Evolutionary conservation across 257 asterid species (phyloP).

Genomic region (Handroanthus guayacan): DNA sequence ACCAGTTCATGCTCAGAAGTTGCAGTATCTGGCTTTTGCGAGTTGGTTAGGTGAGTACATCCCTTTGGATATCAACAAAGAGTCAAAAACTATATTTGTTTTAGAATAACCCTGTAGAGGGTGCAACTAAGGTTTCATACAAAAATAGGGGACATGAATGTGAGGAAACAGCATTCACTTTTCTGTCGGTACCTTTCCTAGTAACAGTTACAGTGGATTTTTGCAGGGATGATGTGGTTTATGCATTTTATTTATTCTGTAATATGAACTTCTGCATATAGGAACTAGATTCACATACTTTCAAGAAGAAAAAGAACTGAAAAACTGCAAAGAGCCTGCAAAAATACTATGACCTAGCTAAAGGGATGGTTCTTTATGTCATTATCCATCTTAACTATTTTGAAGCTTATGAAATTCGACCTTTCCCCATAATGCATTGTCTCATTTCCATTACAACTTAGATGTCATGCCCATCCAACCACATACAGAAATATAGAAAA

Average conservation of each 20-base stretch:
- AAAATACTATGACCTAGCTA: not conserved
- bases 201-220: not conserved
- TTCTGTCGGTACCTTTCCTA: not conserved
- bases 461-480: not conserved
- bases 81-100: not conserved
- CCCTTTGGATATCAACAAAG: conserved; percentile 10
- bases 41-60: conserved; percentile 64
- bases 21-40: conserved; percentile 71
- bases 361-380: not conserved
- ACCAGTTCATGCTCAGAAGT: conserved; percentile 68
- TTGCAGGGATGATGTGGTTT: not conserved
- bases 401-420: not conserved
- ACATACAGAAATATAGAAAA: not conserved
- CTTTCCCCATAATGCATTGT: not conserved
- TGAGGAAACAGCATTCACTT: not conserved
- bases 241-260: not conserved
- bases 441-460: not conserved
- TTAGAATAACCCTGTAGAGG: not conserved
- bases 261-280: not conserved
- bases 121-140: not conserved
- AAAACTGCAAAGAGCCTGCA: not conserved
- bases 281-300: not conserved
- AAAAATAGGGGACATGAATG: not conserved
- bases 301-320: not conserved
- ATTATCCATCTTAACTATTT: not conserved